Evolutionary conservation across 1,139 yeast genomes (phyloP), one percentile per base, ranked within the genome.

Genomic region (Geotrichum fermentans): DNA sequence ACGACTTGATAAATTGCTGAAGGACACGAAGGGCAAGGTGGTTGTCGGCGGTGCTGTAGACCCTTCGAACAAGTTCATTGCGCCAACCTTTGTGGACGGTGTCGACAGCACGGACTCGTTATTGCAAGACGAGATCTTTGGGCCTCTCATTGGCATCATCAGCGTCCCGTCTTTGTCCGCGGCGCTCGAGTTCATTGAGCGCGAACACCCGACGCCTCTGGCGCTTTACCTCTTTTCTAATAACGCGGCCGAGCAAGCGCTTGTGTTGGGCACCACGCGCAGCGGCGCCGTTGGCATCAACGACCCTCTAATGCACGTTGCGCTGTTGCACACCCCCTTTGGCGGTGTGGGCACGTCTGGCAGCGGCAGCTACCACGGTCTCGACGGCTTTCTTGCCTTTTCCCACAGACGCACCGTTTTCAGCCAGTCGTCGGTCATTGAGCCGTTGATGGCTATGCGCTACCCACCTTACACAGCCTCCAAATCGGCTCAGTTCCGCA

Each of bases 261-360:
- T 63, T 42, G 77, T 89, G 48, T 67, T 77, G 53, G 66, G 70
- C 4, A 62, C 72, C 17, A 71, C 88, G 20, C 76, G 95, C 60
- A 82, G 94, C 0, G 97, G 97, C 22, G 88, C 79, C 10, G 72
- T 80, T n/a, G 65, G 80, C 41, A 71, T 87, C 54, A 88, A 89
- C 62, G 97, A 90, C 56, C 75, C 82, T 0, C 52, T 88, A 50
- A 57, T 87, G 60, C 96, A 89, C 55, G 89, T 79, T 39, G 90
- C 79, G 0, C 73, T 86, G 51, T 57, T 73, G n/a, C 74, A 76
- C 52, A 78, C 88, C 6, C 97, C 97, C 26, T 92, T 92, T 68
- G 97, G 98, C 38, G 98, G 98, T 34, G 70, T 89, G 52, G 97
- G 97, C 17, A 65, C 68, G 28, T 86, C 96, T 0, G 98, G 98